Evolutionary conservation across 352 stramenopile genomes (phyloP).

Genomic region (Lagenidium giganteum): DNA sequence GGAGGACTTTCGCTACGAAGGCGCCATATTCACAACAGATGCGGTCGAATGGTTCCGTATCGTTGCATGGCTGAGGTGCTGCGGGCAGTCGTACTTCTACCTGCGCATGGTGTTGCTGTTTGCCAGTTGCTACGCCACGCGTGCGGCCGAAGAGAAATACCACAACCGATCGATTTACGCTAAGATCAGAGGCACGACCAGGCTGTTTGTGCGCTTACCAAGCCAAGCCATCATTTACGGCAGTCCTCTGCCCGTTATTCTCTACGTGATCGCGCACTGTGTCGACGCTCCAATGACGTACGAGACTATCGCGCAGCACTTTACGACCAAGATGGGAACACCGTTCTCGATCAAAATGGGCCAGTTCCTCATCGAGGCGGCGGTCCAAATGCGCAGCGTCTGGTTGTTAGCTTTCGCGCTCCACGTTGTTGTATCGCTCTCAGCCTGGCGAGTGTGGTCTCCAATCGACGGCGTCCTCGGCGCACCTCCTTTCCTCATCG

Average conservation of each 20-base stretch:
- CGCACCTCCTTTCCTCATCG: slow-evolving; percentile 17
- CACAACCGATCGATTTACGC: neutral
- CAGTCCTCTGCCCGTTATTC: slow-evolving; percentile 21
- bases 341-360: slow-evolving; percentile 6
- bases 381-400: slow-evolving; percentile 25
- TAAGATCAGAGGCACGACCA: slow-evolving; percentile 1
- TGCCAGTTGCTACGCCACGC: slow-evolving; percentile 5
- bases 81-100: slow-evolving; percentile 13
- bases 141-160: slow-evolving; percentile 1
- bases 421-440: slow-evolving; percentile 9
- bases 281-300: slow-evolving; percentile 22
- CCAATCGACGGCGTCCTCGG: slow-evolving; percentile 10
- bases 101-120: slow-evolving; percentile 19
- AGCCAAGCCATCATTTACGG: slow-evolving; percentile 33
- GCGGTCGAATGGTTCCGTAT: neutral
- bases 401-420: slow-evolving; percentile 17
- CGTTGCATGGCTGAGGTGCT: neutral
- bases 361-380: slow-evolving; percentile 13
- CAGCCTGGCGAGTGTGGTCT: slow-evolving; percentile 7
- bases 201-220: slow-evolving; percentile 5
- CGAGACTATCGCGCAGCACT: slow-evolving; percentile 15
- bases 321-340: slow-evolving; percentile 12
- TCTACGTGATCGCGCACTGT: slow-evolving; percentile 23
- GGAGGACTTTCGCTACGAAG: slow-evolving; percentile 23
- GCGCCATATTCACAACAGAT: slow-evolving; percentile 4